Percentiles rank a stretch among this genome's conserved stretches.
Conservation (phyloP, 139 green algal genomes). For the Pleodorina starrii region DNA sequence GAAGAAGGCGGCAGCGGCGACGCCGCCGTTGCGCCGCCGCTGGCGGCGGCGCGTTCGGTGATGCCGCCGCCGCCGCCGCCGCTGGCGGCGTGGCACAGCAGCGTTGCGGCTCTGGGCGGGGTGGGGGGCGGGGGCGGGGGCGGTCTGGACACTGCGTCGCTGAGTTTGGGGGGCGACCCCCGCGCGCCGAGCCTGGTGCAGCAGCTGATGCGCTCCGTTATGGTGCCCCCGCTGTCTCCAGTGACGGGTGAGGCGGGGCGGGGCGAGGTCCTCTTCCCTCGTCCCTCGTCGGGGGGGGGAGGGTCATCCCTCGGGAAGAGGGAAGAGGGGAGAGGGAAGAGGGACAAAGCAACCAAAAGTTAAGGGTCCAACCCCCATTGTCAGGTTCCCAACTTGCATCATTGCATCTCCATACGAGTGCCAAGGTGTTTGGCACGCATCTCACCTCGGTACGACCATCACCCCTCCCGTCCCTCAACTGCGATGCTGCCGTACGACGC, state of each 20-base stretch:
- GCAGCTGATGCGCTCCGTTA: slow-evolving; percentile 36
- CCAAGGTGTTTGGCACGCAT: no score
- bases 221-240: background rate
- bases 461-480: no score
- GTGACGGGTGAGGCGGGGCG: background rate
- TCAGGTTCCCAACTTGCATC: no score
- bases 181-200: slow-evolving; percentile 26
- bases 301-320: no score
- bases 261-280: no score
- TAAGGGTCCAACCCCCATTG: no score
- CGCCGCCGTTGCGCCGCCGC: no score
- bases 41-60: background rate
- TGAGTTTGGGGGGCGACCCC: background rate
- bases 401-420: no score
- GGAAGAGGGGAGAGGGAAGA: background rate
- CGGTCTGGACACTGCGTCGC: background rate
- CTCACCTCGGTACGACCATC: no score
- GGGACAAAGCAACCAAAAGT: no score
- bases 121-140: background rate
- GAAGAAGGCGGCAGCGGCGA: background rate
- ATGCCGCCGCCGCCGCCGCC: background rate
- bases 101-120: background rate
- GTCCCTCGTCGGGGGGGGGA: no score
- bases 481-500: no score
- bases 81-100: slow-evolving; percentile 2